A percentile compares a stretch with the other conserved stretches of the same genome.
These are phyloP conservation scores for Diaporthe humulicola DNA, from an alignment of 2,329 filamentous ascomycete genomes.

Conservation along the genomic window DNA sequence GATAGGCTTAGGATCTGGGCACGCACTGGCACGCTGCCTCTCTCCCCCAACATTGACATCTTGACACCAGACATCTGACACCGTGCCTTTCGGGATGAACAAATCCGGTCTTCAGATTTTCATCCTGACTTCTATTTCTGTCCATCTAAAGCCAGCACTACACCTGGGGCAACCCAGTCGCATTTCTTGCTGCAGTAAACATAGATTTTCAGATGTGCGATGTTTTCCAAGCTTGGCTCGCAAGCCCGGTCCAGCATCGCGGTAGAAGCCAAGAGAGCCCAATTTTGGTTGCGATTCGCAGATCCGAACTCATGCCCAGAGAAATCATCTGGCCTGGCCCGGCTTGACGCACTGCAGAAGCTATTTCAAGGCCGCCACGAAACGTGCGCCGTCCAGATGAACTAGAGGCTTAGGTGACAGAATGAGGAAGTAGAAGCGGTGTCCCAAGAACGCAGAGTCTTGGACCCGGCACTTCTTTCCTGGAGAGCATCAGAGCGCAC, in stretches of 20 bases:
- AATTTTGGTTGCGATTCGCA: slow-evolving; percentile 8
- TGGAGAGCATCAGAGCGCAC: not conserved
- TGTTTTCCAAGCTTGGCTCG: not conserved
- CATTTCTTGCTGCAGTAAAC: not conserved
- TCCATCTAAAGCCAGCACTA: not conserved
- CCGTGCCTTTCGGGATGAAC: slow-evolving; percentile 22
- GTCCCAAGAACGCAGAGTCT: slow-evolving; percentile 10
- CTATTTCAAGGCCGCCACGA: slow-evolving; percentile 12
- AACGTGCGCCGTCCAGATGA: slow-evolving; percentile 11
- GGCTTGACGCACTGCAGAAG: not conserved
- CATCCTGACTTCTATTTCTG: slow-evolving; percentile 27
- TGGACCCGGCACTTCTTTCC: not conserved
- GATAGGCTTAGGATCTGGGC: slow-evolving; percentile 11
- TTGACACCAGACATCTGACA: slow-evolving; percentile 21
- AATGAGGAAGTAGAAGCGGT: not conserved
- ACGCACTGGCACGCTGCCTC: not conserved
- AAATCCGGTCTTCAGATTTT: slow-evolving; percentile 26
- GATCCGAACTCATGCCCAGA: not conserved
- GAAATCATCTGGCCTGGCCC: not conserved
- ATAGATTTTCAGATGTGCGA: slow-evolving; percentile 10
- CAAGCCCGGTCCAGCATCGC: not conserved
- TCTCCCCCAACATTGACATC: slow-evolving; percentile 6
- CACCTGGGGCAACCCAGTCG: slow-evolving; percentile 11
- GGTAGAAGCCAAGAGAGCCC: slow-evolving; percentile 20
- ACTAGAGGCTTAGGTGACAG: slow-evolving; percentile 1